These are phyloP conservation scores for Zygosaccharomyces sapae DNA, from an alignment of 1,139 yeast species.

Conservation along the genomic window DNA sequence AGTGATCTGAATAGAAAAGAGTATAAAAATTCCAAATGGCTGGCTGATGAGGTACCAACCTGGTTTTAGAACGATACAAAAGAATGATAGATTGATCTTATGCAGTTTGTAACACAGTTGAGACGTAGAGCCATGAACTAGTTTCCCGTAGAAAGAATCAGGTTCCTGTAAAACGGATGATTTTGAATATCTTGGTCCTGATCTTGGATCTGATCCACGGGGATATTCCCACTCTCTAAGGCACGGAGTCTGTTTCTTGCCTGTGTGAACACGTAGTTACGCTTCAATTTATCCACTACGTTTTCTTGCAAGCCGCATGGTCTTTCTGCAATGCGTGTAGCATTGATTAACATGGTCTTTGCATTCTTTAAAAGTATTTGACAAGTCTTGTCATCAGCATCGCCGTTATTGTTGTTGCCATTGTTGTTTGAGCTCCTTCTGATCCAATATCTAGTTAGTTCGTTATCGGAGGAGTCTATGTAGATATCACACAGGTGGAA, in stretches of 20 bases:
- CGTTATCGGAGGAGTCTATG: constrained; percentile 29
- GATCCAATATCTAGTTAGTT: constrained; percentile 23
- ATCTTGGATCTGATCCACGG: neutral
- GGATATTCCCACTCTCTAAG: constrained; percentile 7
- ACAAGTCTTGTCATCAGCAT: constrained; percentile 11
- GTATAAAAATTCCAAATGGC: constrained; percentile 3
- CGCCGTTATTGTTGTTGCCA: neutral
- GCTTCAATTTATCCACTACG: constrained; percentile 30
- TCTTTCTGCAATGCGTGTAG: constrained; percentile 24
- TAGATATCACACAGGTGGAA: constrained; percentile 31
- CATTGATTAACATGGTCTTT: constrained; percentile 24
- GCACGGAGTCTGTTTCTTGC: constrained; percentile 18
- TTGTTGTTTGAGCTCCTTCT: constrained; percentile 8
- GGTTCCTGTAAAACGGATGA: constrained; percentile 18
- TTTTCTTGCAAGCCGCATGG: constrained; percentile 34
- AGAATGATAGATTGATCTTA: neutral
- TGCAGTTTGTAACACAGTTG: neutral
- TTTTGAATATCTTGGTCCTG: constrained; percentile 15
- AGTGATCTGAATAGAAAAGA: neutral
- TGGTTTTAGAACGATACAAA: neutral
- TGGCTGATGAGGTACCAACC: neutral
- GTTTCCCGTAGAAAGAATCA: neutral
- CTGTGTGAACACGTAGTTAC: constrained; percentile 32
- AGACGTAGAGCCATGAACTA: neutral
- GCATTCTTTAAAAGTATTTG: constrained; percentile 28